A percentile compares a stretch with the other conserved stretches of the same genome.
Conservation (phyloP, 2,329 filamentous ascomycete species). For the Colletotrichum sp. region DNA sequence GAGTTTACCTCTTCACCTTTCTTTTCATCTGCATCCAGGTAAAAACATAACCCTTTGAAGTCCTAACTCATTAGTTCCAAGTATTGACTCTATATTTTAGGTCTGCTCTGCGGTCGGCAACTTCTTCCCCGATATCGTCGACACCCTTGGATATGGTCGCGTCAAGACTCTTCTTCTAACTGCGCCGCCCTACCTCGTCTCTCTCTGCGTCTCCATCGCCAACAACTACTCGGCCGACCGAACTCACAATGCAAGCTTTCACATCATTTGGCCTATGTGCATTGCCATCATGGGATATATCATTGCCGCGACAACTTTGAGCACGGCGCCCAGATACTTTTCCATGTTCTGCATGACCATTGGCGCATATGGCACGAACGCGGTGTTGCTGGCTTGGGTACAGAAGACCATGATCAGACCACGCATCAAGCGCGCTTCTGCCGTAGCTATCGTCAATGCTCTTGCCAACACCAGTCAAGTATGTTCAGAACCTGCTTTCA, state of each 20-base stretch:
- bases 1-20: constrained; percentile 25
- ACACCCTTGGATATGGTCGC: constrained; percentile 62
- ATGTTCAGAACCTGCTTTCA: background rate
- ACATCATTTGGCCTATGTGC: background rate
- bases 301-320: background rate
- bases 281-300: background rate
- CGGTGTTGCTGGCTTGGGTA: background rate
- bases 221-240: background rate
- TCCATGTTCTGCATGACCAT: background rate
- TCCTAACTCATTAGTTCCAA: background rate
- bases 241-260: background rate
- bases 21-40: background rate
- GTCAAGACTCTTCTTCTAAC: constrained; percentile 61
- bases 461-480: background rate
- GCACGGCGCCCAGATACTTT: background rate
- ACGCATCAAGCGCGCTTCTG: background rate
- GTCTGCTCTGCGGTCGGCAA: constrained; percentile 62
- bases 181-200: constrained; percentile 37
- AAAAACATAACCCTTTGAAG: background rate
- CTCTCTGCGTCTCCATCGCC: background rate
- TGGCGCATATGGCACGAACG: background rate
- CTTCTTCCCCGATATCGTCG: constrained; percentile 69
- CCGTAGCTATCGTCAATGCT: background rate
- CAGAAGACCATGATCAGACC: background rate
- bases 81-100: constrained; percentile 23